phyloP scores from a whole-genome alignment of 1,284 basidiomycete genomes.

The Phylloboletellus chloephorus region DNA sequence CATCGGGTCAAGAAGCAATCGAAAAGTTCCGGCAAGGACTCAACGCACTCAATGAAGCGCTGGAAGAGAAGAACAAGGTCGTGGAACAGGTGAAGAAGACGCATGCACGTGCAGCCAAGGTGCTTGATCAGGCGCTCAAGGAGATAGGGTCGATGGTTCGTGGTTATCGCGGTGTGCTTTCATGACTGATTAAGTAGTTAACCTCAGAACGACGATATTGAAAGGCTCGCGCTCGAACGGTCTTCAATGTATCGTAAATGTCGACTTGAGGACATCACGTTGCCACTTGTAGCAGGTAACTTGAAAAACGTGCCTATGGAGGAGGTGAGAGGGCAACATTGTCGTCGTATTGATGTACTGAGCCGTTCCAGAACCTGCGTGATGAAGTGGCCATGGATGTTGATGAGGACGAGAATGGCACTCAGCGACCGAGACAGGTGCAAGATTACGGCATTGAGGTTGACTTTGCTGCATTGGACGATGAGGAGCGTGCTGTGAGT shows the following conservation, averaged over 20 bases:
- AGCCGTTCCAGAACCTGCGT: slow-evolving; percentile 57
- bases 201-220: slow-evolving; percentile 86
- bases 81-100: slow-evolving; percentile 78
- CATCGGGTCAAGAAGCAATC: slow-evolving; percentile 56
- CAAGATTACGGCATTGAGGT: slow-evolving; percentile 89
- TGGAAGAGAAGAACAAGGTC: slow-evolving; percentile 63
- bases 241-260: slow-evolving; percentile 88
- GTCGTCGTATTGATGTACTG: slow-evolving; percentile 1
- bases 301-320: slow-evolving; percentile 91
- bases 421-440: slow-evolving; percentile 66
- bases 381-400: slow-evolving; percentile 89
- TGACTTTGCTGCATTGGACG: slow-evolving; percentile 76
- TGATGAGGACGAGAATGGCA: slow-evolving; percentile 76
- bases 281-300: slow-evolving; percentile 76
- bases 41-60: slow-evolving; percentile 51
- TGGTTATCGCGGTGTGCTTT: slow-evolving; percentile 3
- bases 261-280: slow-evolving; percentile 85
- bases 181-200: background rate
- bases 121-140: slow-evolving; percentile 83
- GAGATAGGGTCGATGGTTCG: slow-evolving; percentile 77
- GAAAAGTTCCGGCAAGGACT: slow-evolving; percentile 58
- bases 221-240: slow-evolving; percentile 82
- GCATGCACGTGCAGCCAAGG: slow-evolving; percentile 64
- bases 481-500: slow-evolving; percentile 76
- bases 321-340: slow-evolving; percentile 56